Conservation (phyloP, 2,329 filamentous ascomycete genomes). For the Ascochyta fabae region DNA sequence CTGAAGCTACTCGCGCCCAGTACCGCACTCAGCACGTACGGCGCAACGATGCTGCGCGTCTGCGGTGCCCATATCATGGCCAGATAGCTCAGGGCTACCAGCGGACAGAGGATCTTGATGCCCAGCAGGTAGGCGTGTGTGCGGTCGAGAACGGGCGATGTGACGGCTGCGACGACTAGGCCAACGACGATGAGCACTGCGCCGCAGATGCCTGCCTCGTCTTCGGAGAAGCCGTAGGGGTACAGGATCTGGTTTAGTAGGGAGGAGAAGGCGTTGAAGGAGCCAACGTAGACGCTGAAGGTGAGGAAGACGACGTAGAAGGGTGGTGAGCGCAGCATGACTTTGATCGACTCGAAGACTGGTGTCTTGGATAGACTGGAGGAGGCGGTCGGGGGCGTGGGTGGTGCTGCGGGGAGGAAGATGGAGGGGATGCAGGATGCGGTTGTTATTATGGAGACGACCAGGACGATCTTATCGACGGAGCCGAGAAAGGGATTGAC, state of each 20-base stretch:
- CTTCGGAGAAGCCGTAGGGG: conserved; percentile 84
- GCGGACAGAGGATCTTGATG: conserved; percentile 75
- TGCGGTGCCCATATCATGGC: conserved; percentile 80
- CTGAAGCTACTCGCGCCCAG: conserved; percentile 82
- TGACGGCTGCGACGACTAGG: conserved; percentile 75
- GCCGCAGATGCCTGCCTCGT: conserved; percentile 86
- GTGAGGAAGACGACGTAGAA: conserved; percentile 82
- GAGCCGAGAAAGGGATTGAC: conserved; percentile 79
- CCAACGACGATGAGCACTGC: conserved; percentile 89
- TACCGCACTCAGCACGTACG: conserved; percentile 76
- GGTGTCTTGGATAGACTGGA: conserved; percentile 62
- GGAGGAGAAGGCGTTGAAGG: conserved; percentile 91
- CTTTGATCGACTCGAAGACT: conserved; percentile 59
- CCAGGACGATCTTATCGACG: conserved; percentile 83
- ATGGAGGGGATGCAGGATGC: conserved; percentile 75
- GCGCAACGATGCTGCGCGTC: conserved; percentile 66
- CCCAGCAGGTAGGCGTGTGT: conserved; percentile 79
- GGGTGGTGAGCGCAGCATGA: conserved; percentile 63
- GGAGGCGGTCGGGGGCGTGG: conserved; percentile 76
- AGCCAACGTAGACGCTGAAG: conserved; percentile 84
- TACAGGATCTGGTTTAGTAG: conserved; percentile 88
- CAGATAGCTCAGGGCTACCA: conserved; percentile 77
- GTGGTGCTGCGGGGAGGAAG: conserved; percentile 78
- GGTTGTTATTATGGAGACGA: conserved; percentile 80
- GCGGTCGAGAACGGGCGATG: conserved; percentile 82